Percentiles rank a stretch among this genome's conserved stretches.
phyloP scores from a whole-genome alignment of 2,329 filamentous ascomycete species.

The Penicillium sp. region DNA sequence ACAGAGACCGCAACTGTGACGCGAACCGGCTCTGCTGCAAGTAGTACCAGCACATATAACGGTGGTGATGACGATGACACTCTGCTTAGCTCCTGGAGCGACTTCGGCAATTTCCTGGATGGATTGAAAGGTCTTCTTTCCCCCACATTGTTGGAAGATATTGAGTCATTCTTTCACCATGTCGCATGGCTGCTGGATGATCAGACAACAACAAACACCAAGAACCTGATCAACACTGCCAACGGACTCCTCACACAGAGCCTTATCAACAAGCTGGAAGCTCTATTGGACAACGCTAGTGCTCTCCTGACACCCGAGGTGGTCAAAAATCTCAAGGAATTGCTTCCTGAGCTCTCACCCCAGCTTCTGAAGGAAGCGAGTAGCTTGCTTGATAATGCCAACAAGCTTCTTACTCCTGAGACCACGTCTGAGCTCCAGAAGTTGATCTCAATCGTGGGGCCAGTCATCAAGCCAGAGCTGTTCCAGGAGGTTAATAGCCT shows the following conservation, averaged over 20 bases:
- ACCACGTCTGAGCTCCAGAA: slow-evolving; percentile 3
- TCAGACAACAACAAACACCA: slow-evolving; percentile 28
- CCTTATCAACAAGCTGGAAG: slow-evolving; percentile 28
- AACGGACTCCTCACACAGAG: slow-evolving; percentile 24
- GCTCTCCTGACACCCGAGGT: background rate
- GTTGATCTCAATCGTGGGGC: slow-evolving; percentile 19
- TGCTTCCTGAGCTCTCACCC: slow-evolving; percentile 3
- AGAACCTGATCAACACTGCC: slow-evolving; percentile 24
- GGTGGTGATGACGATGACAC: slow-evolving; percentile 6
- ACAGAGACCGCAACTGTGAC: slow-evolving; percentile 7
- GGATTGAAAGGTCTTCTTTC: slow-evolving; percentile 29
- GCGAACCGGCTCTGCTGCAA: slow-evolving; percentile 1
- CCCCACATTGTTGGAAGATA: slow-evolving; percentile 30
- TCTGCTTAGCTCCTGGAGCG: slow-evolving; percentile 9
- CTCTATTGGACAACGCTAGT: background rate
- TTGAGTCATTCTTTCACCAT: slow-evolving; percentile 37
- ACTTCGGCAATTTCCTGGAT: slow-evolving; percentile 30
- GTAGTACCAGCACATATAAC: slow-evolving; percentile 1
- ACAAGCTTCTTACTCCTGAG: slow-evolving; percentile 8
- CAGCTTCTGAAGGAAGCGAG: slow-evolving; percentile 1
- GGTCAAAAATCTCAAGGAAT: background rate
- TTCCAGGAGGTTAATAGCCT: slow-evolving; percentile 19
- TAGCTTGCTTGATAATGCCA: slow-evolving; percentile 14
- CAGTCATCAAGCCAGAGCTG: slow-evolving; percentile 21
- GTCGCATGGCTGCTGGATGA: slow-evolving; percentile 35